These are phyloP conservation scores for Aspergillus sp. DNA, from an alignment of 2,329 filamentous ascomycete genomes.

Conservation along the genomic window DNA sequence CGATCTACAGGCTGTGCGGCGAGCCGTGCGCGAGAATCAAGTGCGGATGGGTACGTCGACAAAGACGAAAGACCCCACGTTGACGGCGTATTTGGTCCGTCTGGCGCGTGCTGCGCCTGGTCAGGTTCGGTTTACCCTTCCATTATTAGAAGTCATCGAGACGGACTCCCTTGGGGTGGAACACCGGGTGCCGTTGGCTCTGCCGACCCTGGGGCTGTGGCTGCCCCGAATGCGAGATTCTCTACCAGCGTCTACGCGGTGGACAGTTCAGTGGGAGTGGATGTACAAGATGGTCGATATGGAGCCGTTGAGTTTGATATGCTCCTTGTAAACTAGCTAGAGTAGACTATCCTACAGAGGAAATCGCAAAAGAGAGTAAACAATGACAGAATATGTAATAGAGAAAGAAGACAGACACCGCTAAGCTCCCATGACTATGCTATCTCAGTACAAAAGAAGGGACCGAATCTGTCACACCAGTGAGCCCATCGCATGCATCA, in stretches of 20 bases:
- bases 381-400: slow-evolving; percentile 3
- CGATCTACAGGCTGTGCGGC: slow-evolving; percentile 27
- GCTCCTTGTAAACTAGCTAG: slow-evolving; percentile 22
- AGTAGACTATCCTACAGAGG: slow-evolving; percentile 28
- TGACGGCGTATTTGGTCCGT: slow-evolving; percentile 5
- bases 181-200: slow-evolving; percentile 18
- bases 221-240: slow-evolving; percentile 13
- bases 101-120: slow-evolving; percentile 33
- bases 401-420: slow-evolving; percentile 10
- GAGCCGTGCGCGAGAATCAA: slow-evolving; percentile 4
- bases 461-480: slow-evolving; percentile 3
- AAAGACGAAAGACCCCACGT: not conserved
- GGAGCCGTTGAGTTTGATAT: slow-evolving; percentile 30
- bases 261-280: slow-evolving; percentile 37
- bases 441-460: slow-evolving; percentile 14
- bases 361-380: slow-evolving; percentile 6
- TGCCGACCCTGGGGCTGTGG: slow-evolving; percentile 27
- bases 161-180: not conserved
- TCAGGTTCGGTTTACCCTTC: slow-evolving; percentile 41
- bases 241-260: slow-evolving; percentile 10
- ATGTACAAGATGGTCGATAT: slow-evolving; percentile 40
- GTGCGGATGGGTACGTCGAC: not conserved
- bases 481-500: slow-evolving; percentile 7
- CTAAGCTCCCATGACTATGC: slow-evolving; percentile 11
- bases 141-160: slow-evolving; percentile 26